phyloP scores from a whole-genome alignment of 805 yeast genomes.

The Yamadazyma scolyti region DNA sequence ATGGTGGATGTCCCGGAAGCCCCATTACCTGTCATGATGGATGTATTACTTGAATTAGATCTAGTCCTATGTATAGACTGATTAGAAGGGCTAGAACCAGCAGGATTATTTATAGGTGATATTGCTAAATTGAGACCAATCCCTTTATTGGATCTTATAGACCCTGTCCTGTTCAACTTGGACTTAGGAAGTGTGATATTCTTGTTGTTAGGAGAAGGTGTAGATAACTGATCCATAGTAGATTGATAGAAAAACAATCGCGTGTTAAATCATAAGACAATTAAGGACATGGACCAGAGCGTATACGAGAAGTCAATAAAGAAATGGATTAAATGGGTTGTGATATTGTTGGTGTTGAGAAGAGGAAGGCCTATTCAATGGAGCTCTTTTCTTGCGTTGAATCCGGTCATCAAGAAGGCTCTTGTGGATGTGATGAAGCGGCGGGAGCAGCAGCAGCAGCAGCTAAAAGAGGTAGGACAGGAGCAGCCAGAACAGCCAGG shows the following conservation, averaged over 20 bases:
- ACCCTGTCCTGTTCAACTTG: conserved; percentile 4
- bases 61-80: not conserved
- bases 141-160: conserved; percentile 24
- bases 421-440: not conserved
- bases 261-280: too few relatives aligned
- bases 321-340: conserved; percentile 26
- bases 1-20: not conserved
- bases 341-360: conserved; percentile 19
- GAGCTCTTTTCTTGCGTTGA: conserved; percentile 29
- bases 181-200: conserved; percentile 1
- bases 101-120: conserved; percentile 22
- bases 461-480: conserved; percentile 1
- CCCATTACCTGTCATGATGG: too few relatives aligned
- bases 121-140: conserved; percentile 31
- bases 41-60: conserved; percentile 2
- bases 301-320: too few relatives aligned
- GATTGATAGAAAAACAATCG: too few relatives aligned
- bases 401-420: conserved; percentile 24
- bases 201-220: conserved; percentile 10
- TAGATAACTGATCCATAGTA: too few relatives aligned
- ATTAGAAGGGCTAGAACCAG: not conserved
- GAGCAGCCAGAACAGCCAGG: not conserved
- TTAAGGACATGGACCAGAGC: too few relatives aligned
- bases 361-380: conserved; percentile 21
- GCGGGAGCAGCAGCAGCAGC: too few relatives aligned